Base-by-base conservation (phyloP, 2,329 filamentous ascomycete species). In the Ophiocordyceps camponoti-floridani region DNA sequence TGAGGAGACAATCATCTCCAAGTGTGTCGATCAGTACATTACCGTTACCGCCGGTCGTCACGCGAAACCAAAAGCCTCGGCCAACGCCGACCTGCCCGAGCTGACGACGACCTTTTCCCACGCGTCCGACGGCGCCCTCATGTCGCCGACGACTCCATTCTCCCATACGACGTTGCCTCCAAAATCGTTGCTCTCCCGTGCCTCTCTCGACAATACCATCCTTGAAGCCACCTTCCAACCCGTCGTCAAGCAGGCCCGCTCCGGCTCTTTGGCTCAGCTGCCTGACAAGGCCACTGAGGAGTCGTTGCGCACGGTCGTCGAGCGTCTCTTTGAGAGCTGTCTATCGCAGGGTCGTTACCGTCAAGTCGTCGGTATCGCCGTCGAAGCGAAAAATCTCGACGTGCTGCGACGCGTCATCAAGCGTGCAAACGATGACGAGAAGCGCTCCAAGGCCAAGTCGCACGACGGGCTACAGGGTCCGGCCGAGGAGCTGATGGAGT, bases 1-100 rank as follows among this genome's bases (percentile, higher is more conserved):
- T 58, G 91, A 98, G 64, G 88, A 98, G 68, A 98, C 91, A 46
- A 96, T 98, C 66, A 88, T 96, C 62, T 89, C 89, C 48, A 95
- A 93, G 73, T 98, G 91, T 59, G 79, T 98, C 57, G 91, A 98
- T 64, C 93, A 93, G 52, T 98, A 95, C 67, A 95, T 98, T 57
- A 80, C 85, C 47, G 73, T 88, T 40, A 72, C 69, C 43, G 67
- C 70, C 40, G 65, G 70, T 48, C 67, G 70, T 52, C 69, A 75
- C 53, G 57, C 62, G 18, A 61, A 65, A 13, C 57, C 70, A 42
- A 64, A 63, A 52, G 57, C 58, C 35, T 58, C 58, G n/a, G 62
- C 65, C 53, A 63, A 64, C 43, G 56, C 60, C 47, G 67, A 70
- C 23, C 68, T 82, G 33, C 75, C 78, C n/a, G 75, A 85, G 55